Evolutionary conservation across 1,284 basidiomycete genomes (phyloP).

Genomic region (Phaffia rhodozyma): DNA sequence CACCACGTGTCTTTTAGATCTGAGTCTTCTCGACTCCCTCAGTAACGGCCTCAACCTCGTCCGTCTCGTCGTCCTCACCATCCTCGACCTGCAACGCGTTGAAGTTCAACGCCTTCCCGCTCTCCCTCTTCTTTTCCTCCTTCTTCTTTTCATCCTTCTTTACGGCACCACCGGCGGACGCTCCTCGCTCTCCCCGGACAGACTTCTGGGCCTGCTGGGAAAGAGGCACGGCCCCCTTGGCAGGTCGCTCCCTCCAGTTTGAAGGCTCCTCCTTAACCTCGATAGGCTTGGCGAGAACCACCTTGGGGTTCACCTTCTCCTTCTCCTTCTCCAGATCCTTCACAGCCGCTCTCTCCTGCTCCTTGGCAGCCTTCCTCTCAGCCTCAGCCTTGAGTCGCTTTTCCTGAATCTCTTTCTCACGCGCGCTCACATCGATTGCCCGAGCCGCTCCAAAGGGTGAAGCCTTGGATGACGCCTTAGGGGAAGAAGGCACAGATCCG

Average conservation of each 20-base stretch:
- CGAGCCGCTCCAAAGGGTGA: conserved; percentile 83
- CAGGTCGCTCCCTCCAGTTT: too few relatives aligned
- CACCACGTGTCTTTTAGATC: conserved; percentile 2
- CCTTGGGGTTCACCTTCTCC: conserved; percentile 5
- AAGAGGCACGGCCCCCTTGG: too few relatives aligned
- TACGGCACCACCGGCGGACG: conserved; percentile 23
- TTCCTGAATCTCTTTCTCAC: conserved; percentile 61
- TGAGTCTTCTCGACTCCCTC: conserved; percentile 24
- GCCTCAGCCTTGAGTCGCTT: conserved; percentile 53
- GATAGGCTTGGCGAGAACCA: too few relatives aligned
- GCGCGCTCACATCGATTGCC: conserved; percentile 68
- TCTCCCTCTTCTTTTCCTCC: conserved; percentile 33
- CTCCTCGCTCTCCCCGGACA: too few relatives aligned
- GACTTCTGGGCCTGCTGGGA: too few relatives aligned
- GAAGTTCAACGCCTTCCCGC: conserved; percentile 19
- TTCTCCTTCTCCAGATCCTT: conserved; percentile 2
- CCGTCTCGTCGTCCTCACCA: conserved; percentile 21
- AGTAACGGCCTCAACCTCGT: conserved; percentile 23
- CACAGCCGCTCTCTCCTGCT: conserved; percentile 18
- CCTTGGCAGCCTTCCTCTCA: conserved; percentile 32
- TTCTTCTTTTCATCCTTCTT: conserved; percentile 35
- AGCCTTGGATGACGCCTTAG: conserved; percentile 37
- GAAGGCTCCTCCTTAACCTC: too few relatives aligned
- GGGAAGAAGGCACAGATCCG: conserved; percentile 42
- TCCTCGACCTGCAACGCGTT: conserved; percentile 20